Conservation (phyloP, 2,329 filamentous ascomycete genomes). For the Dothistroma septosporum region DNA sequence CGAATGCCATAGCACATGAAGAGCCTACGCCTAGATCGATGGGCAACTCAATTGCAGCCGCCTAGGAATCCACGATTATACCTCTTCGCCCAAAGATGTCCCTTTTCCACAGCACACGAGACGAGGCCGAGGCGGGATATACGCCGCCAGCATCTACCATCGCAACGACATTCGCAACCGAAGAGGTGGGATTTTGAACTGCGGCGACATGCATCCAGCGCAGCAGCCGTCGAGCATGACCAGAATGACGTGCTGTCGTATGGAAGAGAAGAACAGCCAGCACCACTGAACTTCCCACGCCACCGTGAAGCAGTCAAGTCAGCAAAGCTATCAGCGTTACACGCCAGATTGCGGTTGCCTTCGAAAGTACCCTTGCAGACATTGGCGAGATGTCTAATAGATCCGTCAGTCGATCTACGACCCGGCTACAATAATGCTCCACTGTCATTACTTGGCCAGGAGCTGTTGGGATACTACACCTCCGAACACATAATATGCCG, state of each 20-base stretch:
- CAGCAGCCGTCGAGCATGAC: conserved; percentile 25
- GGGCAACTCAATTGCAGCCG: conserved; percentile 58
- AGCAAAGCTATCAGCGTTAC: conserved; percentile 86
- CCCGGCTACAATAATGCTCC: conserved; percentile 83
- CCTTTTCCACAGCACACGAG: conserved; percentile 20
- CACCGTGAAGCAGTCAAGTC: conserved; percentile 57
- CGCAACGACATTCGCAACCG: conserved; percentile 19
- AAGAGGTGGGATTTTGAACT: conserved; percentile 7
- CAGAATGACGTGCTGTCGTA: conserved; percentile 26
- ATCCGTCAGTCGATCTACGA: conserved; percentile 76
- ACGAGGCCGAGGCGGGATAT: conserved; percentile 16
- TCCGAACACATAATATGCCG: conserved; percentile 82
- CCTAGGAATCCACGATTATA: conserved; percentile 46
- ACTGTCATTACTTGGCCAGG: conserved; percentile 73
- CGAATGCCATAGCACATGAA: conserved; percentile 32
- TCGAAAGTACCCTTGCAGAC: conserved; percentile 78
- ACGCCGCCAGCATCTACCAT: conserved; percentile 18
- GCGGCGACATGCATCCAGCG: conserved; percentile 18
- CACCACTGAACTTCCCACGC: conserved; percentile 30
- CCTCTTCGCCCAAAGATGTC: conserved; percentile 19
- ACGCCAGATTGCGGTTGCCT: conserved; percentile 80
- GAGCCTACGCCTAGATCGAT: conserved; percentile 54
- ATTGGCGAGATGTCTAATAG: conserved; percentile 78
- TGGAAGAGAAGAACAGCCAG: conserved; percentile 28
- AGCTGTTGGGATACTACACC: conserved; percentile 83